Evolutionary conservation across 202 grass and related monocot genomes (phyloP).

Genomic region (Eragrostis tef): DNA sequence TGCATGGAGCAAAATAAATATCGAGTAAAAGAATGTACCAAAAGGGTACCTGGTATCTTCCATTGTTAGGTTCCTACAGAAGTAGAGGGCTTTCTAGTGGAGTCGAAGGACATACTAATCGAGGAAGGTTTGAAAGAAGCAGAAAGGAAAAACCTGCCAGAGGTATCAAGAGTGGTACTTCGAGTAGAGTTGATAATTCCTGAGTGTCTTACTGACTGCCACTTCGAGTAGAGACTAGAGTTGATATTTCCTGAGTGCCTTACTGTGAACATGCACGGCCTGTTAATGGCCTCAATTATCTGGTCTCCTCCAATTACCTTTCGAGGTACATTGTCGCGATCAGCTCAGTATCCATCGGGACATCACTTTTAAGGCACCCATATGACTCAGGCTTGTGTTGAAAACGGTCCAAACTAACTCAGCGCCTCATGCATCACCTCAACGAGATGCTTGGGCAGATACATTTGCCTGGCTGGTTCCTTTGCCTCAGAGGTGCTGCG

Average conservation of each 20-base stretch:
- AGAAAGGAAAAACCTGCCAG: slow-evolving; percentile 17
- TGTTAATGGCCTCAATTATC: slow-evolving; percentile 22
- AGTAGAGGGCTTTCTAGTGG: not conserved
- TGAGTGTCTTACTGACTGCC: not conserved
- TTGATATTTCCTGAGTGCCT: not conserved
- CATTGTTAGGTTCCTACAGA: not conserved
- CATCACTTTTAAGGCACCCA: slow-evolving; percentile 35
- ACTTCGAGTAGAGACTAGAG: slow-evolving; percentile 17
- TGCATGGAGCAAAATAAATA: not conserved
- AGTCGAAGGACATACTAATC: not conserved
- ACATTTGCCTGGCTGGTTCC: too few species aligned
- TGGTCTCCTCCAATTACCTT: slow-evolving; percentile 16
- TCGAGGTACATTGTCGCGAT: slow-evolving; percentile 23
- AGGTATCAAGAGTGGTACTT: not conserved
- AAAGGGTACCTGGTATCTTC: not conserved
- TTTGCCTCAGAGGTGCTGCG: too few species aligned
- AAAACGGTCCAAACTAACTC: slow-evolving; percentile 33
- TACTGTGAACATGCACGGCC: slow-evolving; percentile 13
- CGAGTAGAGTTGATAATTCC: too few species aligned
- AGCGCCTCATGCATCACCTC: too few species aligned
- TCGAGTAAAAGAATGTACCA: not conserved
- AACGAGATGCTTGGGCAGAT: too few species aligned
- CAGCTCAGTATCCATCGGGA: slow-evolving; percentile 8
- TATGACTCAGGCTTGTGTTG: slow-evolving; percentile 13
- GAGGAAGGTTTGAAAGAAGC: slow-evolving; percentile 1